Conservation (phyloP, 2,329 filamentous ascomycete genomes). For the Camillea tinctor region DNA sequence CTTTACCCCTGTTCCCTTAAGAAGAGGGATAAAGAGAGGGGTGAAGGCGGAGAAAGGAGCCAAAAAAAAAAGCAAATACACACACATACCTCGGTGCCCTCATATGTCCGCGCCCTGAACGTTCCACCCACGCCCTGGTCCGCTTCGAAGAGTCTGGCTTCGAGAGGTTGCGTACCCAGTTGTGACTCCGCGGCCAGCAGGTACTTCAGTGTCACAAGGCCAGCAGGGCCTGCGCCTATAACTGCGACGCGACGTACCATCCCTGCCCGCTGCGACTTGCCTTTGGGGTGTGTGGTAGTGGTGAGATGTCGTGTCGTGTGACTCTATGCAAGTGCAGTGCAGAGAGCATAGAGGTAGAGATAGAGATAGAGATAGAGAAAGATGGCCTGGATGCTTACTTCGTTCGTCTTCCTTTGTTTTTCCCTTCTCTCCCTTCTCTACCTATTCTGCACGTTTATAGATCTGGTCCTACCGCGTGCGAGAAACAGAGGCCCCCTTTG, state of each 20-base stretch:
- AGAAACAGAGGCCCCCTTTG: neutral
- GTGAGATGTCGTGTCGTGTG: constrained; percentile 7
- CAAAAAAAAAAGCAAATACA: neutral
- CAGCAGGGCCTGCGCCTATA: constrained; percentile 38
- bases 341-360: neutral
- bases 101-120: constrained; percentile 42
- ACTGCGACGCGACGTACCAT: constrained; percentile 33
- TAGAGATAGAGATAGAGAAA: no score
- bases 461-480: constrained; percentile 17
- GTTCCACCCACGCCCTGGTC: constrained; percentile 41
- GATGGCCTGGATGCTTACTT: neutral
- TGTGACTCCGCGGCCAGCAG: constrained; percentile 32
- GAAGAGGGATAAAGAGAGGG: no score
- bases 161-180: constrained; percentile 35
- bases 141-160: constrained; percentile 42
- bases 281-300: no score
- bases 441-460: constrained; percentile 10
- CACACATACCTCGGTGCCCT: constrained; percentile 39
- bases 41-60: neutral
- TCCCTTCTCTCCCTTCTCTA: neutral
- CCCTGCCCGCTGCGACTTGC: constrained; percentile 3
- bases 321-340: constrained; percentile 8
- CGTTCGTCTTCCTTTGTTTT: neutral
- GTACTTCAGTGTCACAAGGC: constrained; percentile 40
- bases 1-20: no score